Conservation (phyloP, 192 early-diverging fungal species). For the Physocladia obscura region DNA sequence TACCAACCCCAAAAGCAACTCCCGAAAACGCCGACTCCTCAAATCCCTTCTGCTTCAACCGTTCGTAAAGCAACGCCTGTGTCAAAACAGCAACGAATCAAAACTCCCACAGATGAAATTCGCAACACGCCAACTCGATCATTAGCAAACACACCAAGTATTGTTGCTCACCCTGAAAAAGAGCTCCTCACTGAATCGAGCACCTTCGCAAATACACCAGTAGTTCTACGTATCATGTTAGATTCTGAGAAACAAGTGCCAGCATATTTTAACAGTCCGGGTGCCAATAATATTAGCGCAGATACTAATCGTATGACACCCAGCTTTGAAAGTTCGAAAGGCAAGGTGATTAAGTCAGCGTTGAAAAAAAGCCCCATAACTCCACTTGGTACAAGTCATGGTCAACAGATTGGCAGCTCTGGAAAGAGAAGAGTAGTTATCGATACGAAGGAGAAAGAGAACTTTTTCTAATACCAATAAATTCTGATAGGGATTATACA, state of each 20-base stretch:
- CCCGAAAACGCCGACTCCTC: not conserved
- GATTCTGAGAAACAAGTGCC: not conserved
- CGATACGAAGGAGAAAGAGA: slow-evolving; percentile 11
- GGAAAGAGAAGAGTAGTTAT: slow-evolving; percentile 7
- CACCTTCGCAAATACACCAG: slow-evolving; percentile 13
- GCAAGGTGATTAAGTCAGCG: not conserved
- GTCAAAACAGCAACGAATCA: not conserved
- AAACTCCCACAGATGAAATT: not conserved
- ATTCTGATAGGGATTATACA: no score
- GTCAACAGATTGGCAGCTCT: not conserved
- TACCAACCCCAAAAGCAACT: not conserved
- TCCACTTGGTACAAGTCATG: not conserved
- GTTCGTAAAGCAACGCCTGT: not conserved
- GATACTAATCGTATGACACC: no score
- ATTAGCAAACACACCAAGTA: not conserved
- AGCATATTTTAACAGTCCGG: not conserved
- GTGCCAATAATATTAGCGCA: no score
- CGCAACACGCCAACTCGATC: not conserved
- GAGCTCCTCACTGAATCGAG: not conserved
- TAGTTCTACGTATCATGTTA: not conserved
- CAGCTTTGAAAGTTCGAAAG: not conserved
- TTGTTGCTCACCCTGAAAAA: not conserved
- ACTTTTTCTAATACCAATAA: no score
- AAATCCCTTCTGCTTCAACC: not conserved
- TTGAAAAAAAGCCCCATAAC: slow-evolving; percentile 1